phyloP scores from a whole-genome alignment of 2,329 filamentous ascomycete species.

The Diaporthe nobilis region DNA sequence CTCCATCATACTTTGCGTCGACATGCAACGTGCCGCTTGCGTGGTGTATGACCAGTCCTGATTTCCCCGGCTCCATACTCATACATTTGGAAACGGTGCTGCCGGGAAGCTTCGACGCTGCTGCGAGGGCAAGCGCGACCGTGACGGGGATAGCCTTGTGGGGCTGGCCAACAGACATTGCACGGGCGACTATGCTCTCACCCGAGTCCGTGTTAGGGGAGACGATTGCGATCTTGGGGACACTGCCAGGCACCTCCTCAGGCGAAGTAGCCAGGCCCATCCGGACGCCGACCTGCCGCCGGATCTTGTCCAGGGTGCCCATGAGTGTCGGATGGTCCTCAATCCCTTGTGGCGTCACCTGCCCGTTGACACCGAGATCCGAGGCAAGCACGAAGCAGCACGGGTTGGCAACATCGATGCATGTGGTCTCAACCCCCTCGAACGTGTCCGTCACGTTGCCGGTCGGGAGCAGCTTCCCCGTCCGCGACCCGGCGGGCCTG shows the following conservation, averaged over 20 bases:
- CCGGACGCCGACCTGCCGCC: constrained; percentile 52
- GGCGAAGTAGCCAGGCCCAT: constrained; percentile 57
- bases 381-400: constrained; percentile 56
- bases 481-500: constrained; percentile 57
- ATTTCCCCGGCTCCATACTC: constrained; percentile 36
- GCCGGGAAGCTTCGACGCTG: constrained; percentile 56
- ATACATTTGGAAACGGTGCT: constrained; percentile 57
- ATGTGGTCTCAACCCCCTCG: constrained; percentile 47
- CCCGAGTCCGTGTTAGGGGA: constrained; percentile 48
- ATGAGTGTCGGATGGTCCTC: constrained; percentile 52
- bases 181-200: constrained; percentile 59
- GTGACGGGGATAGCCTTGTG: constrained; percentile 60
- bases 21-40: constrained; percentile 63
- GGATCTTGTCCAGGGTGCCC: constrained; percentile 53
- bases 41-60: constrained; percentile 59
- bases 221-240: constrained; percentile 62
- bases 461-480: constrained; percentile 57
- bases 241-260: constrained; percentile 56
- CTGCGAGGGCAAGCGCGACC: constrained; percentile 56
- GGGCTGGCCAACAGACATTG: constrained; percentile 61
- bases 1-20: constrained; percentile 54
- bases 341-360: constrained; percentile 47
- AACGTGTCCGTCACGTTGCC: constrained; percentile 53
- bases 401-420: constrained; percentile 58
- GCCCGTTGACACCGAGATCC: constrained; percentile 49